A percentile compares a stretch with the other conserved stretches of the same genome.
These are phyloP conservation scores for Podospora pseudoanserina DNA, from an alignment of 495 filamentous ascomycete genomes.

Conservation along the genomic window DNA sequence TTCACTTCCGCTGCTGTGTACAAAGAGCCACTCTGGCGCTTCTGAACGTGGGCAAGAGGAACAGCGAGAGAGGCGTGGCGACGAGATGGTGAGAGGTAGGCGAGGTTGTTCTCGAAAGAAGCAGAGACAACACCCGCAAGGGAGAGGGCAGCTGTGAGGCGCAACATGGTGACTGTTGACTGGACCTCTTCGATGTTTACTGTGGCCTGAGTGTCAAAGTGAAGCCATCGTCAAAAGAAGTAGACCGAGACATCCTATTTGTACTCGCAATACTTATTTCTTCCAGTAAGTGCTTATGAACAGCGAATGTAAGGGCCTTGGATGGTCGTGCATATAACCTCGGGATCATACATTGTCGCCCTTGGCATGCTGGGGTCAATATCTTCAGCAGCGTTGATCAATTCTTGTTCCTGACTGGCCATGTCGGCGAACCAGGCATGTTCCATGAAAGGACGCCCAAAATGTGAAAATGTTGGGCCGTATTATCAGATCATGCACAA, in stretches of 20 bases:
- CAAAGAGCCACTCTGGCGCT: conserved; percentile 12
- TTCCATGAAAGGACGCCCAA: background rate
- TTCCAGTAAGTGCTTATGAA: background rate
- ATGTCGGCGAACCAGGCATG: background rate
- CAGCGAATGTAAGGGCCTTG: background rate
- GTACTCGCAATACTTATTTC: background rate
- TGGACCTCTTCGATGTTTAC: background rate
- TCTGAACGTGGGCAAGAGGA: conserved; percentile 14
- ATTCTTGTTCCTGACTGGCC: background rate
- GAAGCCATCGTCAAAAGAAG: background rate
- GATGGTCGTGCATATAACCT: background rate
- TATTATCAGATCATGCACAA: background rate
- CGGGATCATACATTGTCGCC: background rate
- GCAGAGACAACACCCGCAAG: conserved; percentile 7
- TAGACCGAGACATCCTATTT: background rate
- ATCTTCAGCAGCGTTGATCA: background rate
- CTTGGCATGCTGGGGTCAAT: background rate
- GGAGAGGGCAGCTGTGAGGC: conserved; percentile 9
- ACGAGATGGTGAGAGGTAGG: conserved; percentile 16
- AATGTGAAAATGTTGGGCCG: background rate
- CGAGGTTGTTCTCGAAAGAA: conserved; percentile 17
- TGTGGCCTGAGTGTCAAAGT: background rate
- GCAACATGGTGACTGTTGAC: background rate
- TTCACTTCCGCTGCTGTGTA: conserved; percentile 38
- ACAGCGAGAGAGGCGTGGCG: conserved; percentile 18